Evolutionary conservation across 2,329 filamentous ascomycete species (phyloP).

Genomic region (Penicillium paneum): DNA sequence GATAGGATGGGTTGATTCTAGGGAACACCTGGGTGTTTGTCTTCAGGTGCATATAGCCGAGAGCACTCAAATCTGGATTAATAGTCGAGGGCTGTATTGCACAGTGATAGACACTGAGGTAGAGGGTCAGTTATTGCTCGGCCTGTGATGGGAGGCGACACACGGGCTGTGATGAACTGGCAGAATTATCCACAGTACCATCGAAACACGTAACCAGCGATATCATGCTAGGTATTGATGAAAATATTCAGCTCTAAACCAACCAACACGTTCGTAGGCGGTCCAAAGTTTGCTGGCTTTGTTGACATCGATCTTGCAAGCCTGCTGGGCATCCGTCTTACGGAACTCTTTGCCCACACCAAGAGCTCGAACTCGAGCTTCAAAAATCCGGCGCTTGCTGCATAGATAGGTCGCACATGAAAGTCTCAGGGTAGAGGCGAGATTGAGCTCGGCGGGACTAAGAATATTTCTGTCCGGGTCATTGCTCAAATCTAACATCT

Average conservation of each 20-base stretch:
- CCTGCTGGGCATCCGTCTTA: slow-evolving; percentile 92
- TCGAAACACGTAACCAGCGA: not conserved
- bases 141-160: not conserved
- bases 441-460: slow-evolving; percentile 70
- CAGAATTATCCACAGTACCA: not conserved
- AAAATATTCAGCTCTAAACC: slow-evolving; percentile 63
- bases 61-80: slow-evolving; percentile 6
- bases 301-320: slow-evolving; percentile 98
- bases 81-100: slow-evolving; percentile 5
- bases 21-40: not conserved
- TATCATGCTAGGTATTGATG: slow-evolving; percentile 38
- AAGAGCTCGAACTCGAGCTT: slow-evolving; percentile 65
- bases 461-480: slow-evolving; percentile 69
- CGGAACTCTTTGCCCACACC: slow-evolving; percentile 76
- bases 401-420: slow-evolving; percentile 86
- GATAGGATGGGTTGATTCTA: not conserved
- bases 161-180: not conserved
- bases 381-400: slow-evolving; percentile 89
- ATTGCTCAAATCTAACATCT: slow-evolving; percentile 68
- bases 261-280: slow-evolving; percentile 81
- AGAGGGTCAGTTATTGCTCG: slow-evolving; percentile 6
- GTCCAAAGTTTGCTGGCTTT: slow-evolving; percentile 92
- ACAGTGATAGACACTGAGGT: not conserved
- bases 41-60: not conserved
- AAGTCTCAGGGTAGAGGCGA: slow-evolving; percentile 76